Evolutionary conservation across 1,284 basidiomycete genomes (phyloP).

Genomic region (Sanghuangporus sanghuang): DNA sequence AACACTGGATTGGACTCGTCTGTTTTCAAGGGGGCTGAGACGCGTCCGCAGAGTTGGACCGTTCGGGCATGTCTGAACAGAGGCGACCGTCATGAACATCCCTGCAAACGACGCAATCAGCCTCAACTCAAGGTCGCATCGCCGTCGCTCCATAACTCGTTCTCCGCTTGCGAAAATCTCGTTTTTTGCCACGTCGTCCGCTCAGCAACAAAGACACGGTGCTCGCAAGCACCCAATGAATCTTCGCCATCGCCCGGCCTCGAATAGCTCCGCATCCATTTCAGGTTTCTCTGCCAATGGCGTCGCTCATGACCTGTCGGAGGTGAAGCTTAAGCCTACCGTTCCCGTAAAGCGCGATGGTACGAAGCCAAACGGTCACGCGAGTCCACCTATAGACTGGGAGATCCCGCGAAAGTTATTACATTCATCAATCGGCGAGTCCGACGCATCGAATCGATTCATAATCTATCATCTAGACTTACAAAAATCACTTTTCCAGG

Average conservation of each 20-base stretch:
- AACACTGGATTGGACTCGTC: too few species aligned
- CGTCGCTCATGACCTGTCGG: neutral
- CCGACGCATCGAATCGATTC: slow-evolving; percentile 2
- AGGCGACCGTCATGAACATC: slow-evolving; percentile 32
- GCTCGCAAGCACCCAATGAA: neutral
- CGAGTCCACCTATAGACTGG: slow-evolving; percentile 44
- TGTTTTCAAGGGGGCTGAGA: neutral
- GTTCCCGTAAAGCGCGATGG: slow-evolving; percentile 3
- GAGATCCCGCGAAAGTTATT: slow-evolving; percentile 91
- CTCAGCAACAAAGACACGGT: neutral
- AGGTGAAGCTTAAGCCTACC: neutral
- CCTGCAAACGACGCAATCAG: slow-evolving; percentile 51
- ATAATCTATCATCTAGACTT: slow-evolving; percentile 10
- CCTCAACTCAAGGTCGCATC: slow-evolving; percentile 32
- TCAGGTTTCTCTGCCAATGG: neutral
- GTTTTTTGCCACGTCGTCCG: slow-evolving; percentile 25
- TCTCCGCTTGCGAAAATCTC: slow-evolving; percentile 42
- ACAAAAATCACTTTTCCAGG: slow-evolving; percentile 41
- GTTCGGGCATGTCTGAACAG: neutral
- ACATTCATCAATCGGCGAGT: slow-evolving; percentile 86
- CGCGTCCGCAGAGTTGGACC: neutral
- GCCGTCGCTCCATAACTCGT: slow-evolving; percentile 31
- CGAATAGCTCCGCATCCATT: neutral
- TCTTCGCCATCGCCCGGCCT: neutral
- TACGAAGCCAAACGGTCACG: slow-evolving; percentile 14